Evolutionary conservation across 192 early-diverging fungal genomes (phyloP).

Genomic region (Glomus cerebriforme): DNA sequence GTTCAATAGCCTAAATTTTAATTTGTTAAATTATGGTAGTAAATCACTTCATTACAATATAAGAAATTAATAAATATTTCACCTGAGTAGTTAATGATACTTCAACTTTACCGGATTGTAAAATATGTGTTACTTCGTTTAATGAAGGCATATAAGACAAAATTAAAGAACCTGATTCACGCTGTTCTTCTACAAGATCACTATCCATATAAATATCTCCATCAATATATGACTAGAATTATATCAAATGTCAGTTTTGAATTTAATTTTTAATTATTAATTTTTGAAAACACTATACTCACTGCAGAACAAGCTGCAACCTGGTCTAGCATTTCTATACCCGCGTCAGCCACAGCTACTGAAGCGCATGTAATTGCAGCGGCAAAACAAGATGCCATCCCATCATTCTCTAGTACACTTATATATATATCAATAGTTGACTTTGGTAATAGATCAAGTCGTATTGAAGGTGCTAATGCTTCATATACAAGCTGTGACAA

Average conservation of each 20-base stretch:
- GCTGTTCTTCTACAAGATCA: conserved; percentile 60
- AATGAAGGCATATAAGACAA: conserved; percentile 80
- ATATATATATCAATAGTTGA: conserved; percentile 72
- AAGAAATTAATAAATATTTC: background rate
- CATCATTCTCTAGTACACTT: conserved; percentile 71
- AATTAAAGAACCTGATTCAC: conserved; percentile 60
- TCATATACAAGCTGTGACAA: conserved; percentile 60
- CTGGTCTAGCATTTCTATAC: conserved; percentile 83
- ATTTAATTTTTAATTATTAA: background rate
- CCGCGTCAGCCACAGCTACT: conserved; percentile 75
- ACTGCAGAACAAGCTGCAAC: conserved; percentile 76
- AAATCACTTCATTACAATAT: background rate
- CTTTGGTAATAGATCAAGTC: conserved; percentile 73
- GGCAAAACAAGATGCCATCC: conserved; percentile 62
- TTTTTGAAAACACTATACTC: conserved; percentile 20
- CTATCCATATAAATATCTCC: conserved; percentile 54
- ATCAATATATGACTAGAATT: conserved; percentile 21
- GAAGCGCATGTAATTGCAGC: conserved; percentile 68
- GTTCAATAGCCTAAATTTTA: conserved; percentile 60
- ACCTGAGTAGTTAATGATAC: conserved; percentile 54
- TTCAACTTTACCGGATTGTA: conserved; percentile 69
- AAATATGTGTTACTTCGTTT: conserved; percentile 76
- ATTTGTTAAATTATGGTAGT: background rate
- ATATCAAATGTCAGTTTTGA: conserved; percentile 22
- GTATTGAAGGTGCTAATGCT: conserved; percentile 70